These are phyloP conservation scores for Lablab purpureus DNA, from an alignment of 306 rosid genomes.

Conservation along the genomic window DNA sequence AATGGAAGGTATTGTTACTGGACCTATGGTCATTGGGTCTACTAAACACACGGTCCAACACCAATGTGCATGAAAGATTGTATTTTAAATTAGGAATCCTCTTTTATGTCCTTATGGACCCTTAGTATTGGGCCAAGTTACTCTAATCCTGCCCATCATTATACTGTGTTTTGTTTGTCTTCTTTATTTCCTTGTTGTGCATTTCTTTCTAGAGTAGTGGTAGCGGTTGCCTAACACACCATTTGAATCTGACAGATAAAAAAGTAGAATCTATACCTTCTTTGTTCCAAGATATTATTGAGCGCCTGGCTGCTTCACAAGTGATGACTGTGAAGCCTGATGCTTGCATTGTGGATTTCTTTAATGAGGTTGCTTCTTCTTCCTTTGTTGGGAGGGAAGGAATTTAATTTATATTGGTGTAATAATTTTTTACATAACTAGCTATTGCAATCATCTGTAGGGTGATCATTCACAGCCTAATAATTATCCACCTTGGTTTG, in stretches of 20 bases:
- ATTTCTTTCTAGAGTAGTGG: too few species aligned
- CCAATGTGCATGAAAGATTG: too few species aligned
- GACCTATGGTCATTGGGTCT: too few species aligned
- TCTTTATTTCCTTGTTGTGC: too few species aligned
- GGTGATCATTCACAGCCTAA: constrained; percentile 90
- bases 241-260: constrained; percentile 62
- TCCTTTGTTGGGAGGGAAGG: not conserved
- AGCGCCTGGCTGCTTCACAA: constrained; percentile 61
- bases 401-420: not conserved
- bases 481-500: constrained; percentile 76
- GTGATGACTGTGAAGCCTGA: constrained; percentile 73
- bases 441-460: constrained; percentile 52
- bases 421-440: constrained; percentile 32
- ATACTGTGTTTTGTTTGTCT: too few species aligned
- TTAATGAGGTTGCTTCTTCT: constrained; percentile 62
- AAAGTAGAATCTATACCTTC: constrained; percentile 74
- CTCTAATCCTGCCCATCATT: too few species aligned
- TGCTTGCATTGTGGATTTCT: constrained; percentile 79
- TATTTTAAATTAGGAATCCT: too few species aligned
- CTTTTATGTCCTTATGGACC: too few species aligned
- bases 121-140: too few species aligned
- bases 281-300: constrained; percentile 68
- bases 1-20: too few species aligned
- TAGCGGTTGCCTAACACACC: too few species aligned
- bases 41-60: too few species aligned